Percentiles rank a stretch among this genome's conserved stretches.
phyloP scores from a whole-genome alignment of 805 yeast species.

The Yarrowia bubula region DNA sequence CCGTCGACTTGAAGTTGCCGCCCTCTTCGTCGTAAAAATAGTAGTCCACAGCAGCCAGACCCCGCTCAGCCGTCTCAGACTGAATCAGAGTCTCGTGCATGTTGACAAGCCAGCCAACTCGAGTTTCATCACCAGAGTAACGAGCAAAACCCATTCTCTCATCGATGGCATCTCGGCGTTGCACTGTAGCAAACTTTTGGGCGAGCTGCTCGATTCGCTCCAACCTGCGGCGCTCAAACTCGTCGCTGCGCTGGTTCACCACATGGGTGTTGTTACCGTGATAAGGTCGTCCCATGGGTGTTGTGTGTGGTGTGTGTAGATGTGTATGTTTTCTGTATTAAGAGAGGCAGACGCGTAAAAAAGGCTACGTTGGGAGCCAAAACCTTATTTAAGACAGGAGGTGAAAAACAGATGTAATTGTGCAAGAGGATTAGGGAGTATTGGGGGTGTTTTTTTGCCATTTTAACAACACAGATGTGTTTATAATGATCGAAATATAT shows the following conservation, averaged over 20 bases:
- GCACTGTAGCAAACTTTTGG: conserved; percentile 26
- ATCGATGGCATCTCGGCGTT: conserved; percentile 59
- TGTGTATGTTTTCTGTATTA: background rate
- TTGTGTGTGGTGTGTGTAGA: background rate
- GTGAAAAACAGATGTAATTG: too few relatives aligned
- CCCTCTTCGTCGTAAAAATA: conserved; percentile 96
- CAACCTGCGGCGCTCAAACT: conserved; percentile 30
- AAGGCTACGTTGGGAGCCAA: background rate
- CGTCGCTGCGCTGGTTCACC: conserved; percentile 20
- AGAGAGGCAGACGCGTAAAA: background rate
- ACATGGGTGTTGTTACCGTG: conserved; percentile 24
- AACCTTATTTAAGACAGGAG: too few relatives aligned
- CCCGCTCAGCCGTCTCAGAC: conserved; percentile 57
- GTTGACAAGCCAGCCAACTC: conserved; percentile 87
- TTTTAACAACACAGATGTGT: too few relatives aligned
- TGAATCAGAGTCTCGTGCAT: conserved; percentile 67
- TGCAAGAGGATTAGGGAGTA: too few relatives aligned
- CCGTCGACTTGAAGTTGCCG: conserved; percentile 85
- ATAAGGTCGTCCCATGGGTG: conserved; percentile 20
- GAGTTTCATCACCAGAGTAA: conserved; percentile 61
- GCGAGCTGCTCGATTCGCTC: conserved; percentile 3
- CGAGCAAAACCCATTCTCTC: conserved; percentile 84
- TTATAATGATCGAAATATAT: background rate
- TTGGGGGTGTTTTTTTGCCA: too few relatives aligned
- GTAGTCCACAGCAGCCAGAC: conserved; percentile 86